Conservation (phyloP, 371 early-diverging fungal genomes). For the Mortierella polycephala region DNA sequence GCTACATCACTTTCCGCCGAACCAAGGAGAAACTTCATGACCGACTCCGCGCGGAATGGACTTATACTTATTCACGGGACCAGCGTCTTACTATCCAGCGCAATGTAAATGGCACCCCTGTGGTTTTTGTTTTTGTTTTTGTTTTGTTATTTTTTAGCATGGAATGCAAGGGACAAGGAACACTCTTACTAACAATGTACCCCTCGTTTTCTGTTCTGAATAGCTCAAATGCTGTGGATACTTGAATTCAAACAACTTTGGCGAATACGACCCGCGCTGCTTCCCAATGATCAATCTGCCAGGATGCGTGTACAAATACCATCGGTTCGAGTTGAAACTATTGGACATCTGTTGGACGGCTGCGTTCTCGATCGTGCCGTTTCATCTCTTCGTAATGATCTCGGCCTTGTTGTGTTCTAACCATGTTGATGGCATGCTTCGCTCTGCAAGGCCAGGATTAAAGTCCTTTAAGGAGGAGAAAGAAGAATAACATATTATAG, state of each 20-base stretch:
- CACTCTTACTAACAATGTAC: background rate
- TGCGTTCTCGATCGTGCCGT: conserved; percentile 61
- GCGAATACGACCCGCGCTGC: conserved; percentile 55
- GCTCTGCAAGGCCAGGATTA: conserved; percentile 45
- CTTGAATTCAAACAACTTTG: conserved; percentile 14
- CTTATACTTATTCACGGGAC: conserved; percentile 27
- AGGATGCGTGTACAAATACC: conserved; percentile 69
- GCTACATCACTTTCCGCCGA: conserved; percentile 65
- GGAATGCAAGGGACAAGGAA: background rate
- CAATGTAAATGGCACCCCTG: conserved; percentile 10
- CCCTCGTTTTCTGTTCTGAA: background rate
- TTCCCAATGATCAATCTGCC: conserved; percentile 69
- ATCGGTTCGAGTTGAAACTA: conserved; percentile 57
- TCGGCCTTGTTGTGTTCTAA: conserved; percentile 67
- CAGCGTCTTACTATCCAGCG: conserved; percentile 48
- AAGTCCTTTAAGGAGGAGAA: conserved; percentile 48
- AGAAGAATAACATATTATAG: background rate
- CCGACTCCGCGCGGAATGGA: conserved; percentile 38
- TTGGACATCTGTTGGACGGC: conserved; percentile 58
- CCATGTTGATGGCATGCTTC: conserved; percentile 65
- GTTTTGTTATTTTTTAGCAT: background rate
- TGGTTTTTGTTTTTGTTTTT: background rate
- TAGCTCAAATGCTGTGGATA: conserved; percentile 55
- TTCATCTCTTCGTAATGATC: conserved; percentile 64
- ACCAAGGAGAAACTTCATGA: conserved; percentile 37